Base-by-base conservation (phyloP, 2,329 filamentous ascomycete species). In the Alternaria metachromatica region DNA sequence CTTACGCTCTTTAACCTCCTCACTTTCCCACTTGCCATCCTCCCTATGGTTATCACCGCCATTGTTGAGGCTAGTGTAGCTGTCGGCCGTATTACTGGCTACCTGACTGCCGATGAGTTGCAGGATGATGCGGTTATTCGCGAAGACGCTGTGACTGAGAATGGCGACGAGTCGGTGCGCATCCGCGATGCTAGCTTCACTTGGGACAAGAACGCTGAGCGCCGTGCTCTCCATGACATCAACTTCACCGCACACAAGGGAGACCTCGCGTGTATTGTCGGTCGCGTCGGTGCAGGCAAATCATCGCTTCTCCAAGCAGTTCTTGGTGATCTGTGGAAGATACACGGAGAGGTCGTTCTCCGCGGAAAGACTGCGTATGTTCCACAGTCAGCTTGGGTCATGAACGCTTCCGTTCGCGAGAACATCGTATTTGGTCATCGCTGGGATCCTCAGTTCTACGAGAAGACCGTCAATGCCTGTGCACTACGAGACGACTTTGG, bases 1-100 rank as follows among this genome's bases (percentile, higher is more conserved):
- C 79, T 92, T 77, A 94, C 96, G 0, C 86, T 99, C 23, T 99
- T 99, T 87, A 99, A 99, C 77, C 85, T 99, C 26, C 87, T 99
- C 50, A 96, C 94, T 0, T 99, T 99, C 82, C 96, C 96, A 2
- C 87, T 99, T 58, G 92, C 96, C 3, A 90, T 99, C 41, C 84
- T 99, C 28, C 96, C 96, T 8, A 98, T 99, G 94, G 94, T 99
- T 41, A 98, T 99, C 71, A 97, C 94, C 1, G 91, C 95, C 7
- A 93, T 99, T 66, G 94, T 99, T 30, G 96, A 99, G 80, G 94
- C 96, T 11, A 92, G 89, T n/a, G 96, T 99, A 59, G 96, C 96
- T 23, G 93, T 96, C 21, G 88, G 88, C 26, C 92, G 96, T 74
- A 84, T 99, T 69, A 96, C 94, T 0, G 87, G 89, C 41, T 99